phyloP scores from a whole-genome alignment of 2,329 filamentous ascomycete species.

The Beauveria rudraprayagi region DNA sequence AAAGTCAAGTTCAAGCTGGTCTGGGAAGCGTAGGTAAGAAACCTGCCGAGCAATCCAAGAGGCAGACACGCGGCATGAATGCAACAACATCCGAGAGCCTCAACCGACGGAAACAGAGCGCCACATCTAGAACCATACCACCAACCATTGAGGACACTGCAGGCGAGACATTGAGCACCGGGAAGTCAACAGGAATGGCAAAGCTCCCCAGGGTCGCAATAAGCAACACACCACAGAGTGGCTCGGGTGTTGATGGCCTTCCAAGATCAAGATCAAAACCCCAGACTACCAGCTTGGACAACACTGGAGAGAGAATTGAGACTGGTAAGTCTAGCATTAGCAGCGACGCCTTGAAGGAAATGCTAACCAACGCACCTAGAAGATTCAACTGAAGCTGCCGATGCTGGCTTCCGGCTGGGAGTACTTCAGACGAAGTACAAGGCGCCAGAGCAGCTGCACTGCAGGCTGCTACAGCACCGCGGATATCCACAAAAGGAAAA shows the following conservation, averaged over 20 bases:
- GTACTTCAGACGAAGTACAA: not conserved
- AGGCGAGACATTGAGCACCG: not conserved
- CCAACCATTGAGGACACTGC: not conserved
- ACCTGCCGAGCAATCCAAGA: not conserved
- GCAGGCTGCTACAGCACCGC: not conserved
- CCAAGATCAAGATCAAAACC: too few relatives aligned
- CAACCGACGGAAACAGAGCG: not conserved
- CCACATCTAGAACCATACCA: not conserved
- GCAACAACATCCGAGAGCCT: not conserved
- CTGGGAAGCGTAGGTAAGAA: not conserved
- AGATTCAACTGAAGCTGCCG: not conserved
- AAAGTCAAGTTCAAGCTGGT: not conserved
- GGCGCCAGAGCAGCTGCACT: not conserved
- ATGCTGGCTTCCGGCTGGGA: not conserved
- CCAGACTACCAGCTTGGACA: too few relatives aligned
- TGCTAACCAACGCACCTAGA: not conserved
- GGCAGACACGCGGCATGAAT: not conserved
- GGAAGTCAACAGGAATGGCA: not conserved
- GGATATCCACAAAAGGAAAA: not conserved
- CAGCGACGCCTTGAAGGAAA: not conserved
- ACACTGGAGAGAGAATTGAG: too few relatives aligned
- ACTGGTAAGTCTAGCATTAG: too few relatives aligned
- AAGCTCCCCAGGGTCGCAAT: too few relatives aligned
- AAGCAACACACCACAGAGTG: too few relatives aligned
- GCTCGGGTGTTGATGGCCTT: too few relatives aligned